A percentile compares a stretch with the other conserved stretches of the same genome.
Evolutionary conservation across 106 monocot genomes (phyloP).

Genomic region (Apostasia shenzhenica): DNA sequence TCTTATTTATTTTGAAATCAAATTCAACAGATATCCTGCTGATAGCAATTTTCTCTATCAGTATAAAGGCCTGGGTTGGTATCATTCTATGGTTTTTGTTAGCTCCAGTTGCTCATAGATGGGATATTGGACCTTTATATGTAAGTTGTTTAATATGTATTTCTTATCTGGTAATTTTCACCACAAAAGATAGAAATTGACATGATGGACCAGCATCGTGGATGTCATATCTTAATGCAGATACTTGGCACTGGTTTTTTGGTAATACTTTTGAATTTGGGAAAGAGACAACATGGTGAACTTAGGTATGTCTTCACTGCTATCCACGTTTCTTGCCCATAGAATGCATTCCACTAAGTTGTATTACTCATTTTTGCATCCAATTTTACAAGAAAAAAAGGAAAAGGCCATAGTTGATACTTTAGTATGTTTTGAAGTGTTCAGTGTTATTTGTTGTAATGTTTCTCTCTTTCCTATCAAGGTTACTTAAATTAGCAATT

Average conservation of each 20-base stretch:
- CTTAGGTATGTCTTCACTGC: conserved; percentile 35
- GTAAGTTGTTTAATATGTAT: conserved; percentile 38
- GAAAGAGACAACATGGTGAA: conserved; percentile 85
- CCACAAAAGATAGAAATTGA: not conserved
- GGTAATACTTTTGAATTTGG: conserved; percentile 85
- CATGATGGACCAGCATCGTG: not conserved
- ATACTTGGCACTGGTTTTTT: conserved; percentile 83
- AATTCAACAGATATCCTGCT: conserved; percentile 71
- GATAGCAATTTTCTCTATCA: conserved; percentile 80
- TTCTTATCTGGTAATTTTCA: not conserved
- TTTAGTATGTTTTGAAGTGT: not conserved
- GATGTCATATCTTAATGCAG: conserved; percentile 26
- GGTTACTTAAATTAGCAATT: no score
- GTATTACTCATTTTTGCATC: not conserved
- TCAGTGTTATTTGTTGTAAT: not conserved
- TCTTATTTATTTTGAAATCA: conserved; percentile 6
- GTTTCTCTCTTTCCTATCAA: no score
- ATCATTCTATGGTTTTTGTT: conserved; percentile 77
- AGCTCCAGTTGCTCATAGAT: conserved; percentile 85
- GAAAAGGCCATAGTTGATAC: not conserved
- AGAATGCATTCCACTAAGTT: not conserved
- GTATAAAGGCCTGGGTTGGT: conserved; percentile 72
- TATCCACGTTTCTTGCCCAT: not conserved
- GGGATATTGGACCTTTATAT: conserved; percentile 75
- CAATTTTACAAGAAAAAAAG: not conserved